Evolutionary conservation across 2,329 filamentous ascomycete genomes (phyloP).

Genomic region (Tolypocladium tundrense): DNA sequence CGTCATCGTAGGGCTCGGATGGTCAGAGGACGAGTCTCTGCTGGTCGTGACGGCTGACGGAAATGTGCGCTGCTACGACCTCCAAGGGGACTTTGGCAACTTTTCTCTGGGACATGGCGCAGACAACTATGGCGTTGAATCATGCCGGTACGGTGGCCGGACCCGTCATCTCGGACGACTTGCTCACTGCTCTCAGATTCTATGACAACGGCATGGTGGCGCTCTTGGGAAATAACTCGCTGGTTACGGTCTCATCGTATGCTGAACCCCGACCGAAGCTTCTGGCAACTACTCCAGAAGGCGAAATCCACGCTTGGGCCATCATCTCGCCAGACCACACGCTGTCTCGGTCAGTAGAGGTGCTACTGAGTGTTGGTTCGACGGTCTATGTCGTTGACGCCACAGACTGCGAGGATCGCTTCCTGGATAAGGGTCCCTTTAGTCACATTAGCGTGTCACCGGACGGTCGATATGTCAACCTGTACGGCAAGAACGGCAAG

Average conservation of each 20-base stretch:
- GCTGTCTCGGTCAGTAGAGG: slow-evolving; percentile 85
- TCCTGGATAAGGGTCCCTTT: slow-evolving; percentile 87
- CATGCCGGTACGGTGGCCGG: slow-evolving; percentile 50
- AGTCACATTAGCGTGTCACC: slow-evolving; percentile 84
- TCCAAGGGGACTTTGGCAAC: slow-evolving; percentile 92
- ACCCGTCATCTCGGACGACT: background rate
- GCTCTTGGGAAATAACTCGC: slow-evolving; percentile 74
- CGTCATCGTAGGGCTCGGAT: slow-evolving; percentile 77
- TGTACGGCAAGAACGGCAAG: slow-evolving; percentile 77
- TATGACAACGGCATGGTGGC: slow-evolving; percentile 91
- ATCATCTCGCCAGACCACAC: slow-evolving; percentile 82
- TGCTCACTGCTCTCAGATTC: slow-evolving; percentile 39
- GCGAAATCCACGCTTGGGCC: slow-evolving; percentile 77
- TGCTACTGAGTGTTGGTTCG: slow-evolving; percentile 71
- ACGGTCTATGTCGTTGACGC: slow-evolving; percentile 84
- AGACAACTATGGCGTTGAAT: slow-evolving; percentile 76
- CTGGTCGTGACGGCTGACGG: slow-evolving; percentile 84
- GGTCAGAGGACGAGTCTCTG: slow-evolving; percentile 92
- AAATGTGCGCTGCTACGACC: slow-evolving; percentile 78
- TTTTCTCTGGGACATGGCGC: slow-evolving; percentile 86
- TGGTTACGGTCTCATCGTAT: slow-evolving; percentile 83
- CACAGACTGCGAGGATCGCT: slow-evolving; percentile 80
- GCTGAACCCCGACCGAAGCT: slow-evolving; percentile 80
- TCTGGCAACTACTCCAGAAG: slow-evolving; percentile 66
- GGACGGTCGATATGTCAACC: slow-evolving; percentile 75